phyloP scores from a whole-genome alignment of 768 basidiomycete species.

The Gautieria morchelliformis region DNA sequence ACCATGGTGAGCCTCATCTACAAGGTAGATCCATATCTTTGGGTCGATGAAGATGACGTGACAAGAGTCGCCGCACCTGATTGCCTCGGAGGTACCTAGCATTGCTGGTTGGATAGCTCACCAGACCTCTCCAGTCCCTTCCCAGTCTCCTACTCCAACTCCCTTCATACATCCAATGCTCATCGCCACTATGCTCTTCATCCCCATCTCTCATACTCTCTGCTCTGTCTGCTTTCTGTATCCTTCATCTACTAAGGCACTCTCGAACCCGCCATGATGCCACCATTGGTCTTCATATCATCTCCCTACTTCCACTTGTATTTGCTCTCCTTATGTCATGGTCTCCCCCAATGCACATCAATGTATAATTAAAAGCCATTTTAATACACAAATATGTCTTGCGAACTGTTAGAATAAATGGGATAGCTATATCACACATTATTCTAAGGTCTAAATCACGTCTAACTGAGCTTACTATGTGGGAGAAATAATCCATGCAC shows the following conservation, averaged over 20 bases:
- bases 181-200: conserved; percentile 64
- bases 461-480: too few relatives aligned
- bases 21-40: conserved; percentile 63
- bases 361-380: too few relatives aligned
- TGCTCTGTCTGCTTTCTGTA: conserved; percentile 72
- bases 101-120: conserved; percentile 65
- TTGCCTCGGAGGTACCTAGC: conserved; percentile 23
- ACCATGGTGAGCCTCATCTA: conserved; percentile 43
- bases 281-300: conserved; percentile 69
- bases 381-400: too few relatives aligned
- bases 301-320: conserved; percentile 64
- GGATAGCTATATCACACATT: too few relatives aligned
- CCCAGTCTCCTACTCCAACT: conserved; percentile 35
- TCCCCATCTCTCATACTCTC: conserved; percentile 65
- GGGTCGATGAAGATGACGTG: conserved; percentile 50
- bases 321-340: conserved; percentile 64
- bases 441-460: too few relatives aligned
- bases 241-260: conserved; percentile 60
- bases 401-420: too few relatives aligned
- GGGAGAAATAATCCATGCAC: too few relatives aligned
- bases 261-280: conserved; percentile 55
- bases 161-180: conserved; percentile 82
- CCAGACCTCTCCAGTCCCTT: conserved; percentile 49
- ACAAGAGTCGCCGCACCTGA: conserved; percentile 27
- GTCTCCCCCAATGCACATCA: conserved; percentile 24